A percentile compares a stretch with the other conserved stretches of the same genome.
phyloP scores from a whole-genome alignment of 129 eudicot genomes.

The Tagetes erecta region DNA sequence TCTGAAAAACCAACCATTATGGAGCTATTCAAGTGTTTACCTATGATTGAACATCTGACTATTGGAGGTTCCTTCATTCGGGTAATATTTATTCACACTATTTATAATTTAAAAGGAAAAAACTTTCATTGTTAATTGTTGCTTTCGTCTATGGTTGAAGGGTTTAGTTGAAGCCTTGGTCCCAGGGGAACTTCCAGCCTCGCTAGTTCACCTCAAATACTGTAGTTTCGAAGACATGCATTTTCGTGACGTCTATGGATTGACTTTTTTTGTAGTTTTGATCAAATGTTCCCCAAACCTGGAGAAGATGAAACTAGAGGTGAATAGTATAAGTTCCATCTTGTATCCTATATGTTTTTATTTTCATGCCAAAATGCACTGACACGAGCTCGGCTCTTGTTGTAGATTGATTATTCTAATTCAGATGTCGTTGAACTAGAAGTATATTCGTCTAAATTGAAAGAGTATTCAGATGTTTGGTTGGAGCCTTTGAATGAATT shows the following conservation, averaged over 20 bases:
- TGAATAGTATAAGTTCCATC: neutral
- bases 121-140: neutral
- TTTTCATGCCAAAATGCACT: neutral
- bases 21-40: constrained; percentile 11
- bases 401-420: neutral
- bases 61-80: neutral
- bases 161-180: too few relatives aligned
- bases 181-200: neutral
- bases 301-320: neutral
- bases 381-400: neutral
- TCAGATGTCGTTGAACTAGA: neutral
- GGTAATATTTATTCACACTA: neutral
- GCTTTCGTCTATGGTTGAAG: too few relatives aligned
- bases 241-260: neutral
- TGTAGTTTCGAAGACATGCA: neutral
- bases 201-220: neutral
- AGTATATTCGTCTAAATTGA: neutral
- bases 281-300: neutral
- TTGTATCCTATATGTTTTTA: neutral
- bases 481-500: neutral
- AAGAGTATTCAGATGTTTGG: neutral
- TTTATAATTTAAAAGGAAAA: neutral
- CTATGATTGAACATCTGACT: constrained; percentile 11
- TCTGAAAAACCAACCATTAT: neutral
- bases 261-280: neutral